Percentiles rank a stretch among this genome's conserved stretches.
Evolutionary conservation across 2,329 filamentous ascomycete species (phyloP).

Genomic region (Rhexocercosporidium sp.): DNA sequence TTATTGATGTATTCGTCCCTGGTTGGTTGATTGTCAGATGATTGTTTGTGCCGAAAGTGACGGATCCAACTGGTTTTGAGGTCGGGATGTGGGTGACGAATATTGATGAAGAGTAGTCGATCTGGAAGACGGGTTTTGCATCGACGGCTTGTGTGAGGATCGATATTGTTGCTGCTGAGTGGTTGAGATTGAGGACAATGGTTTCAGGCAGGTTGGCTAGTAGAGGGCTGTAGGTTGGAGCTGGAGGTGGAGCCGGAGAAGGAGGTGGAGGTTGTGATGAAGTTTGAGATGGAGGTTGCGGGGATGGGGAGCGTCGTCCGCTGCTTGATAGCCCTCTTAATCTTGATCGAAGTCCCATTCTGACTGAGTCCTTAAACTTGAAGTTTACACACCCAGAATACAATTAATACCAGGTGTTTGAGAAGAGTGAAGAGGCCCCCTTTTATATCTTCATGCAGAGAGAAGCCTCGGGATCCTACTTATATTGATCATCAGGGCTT

Average conservation of each 20-base stretch:
- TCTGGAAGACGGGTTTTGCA: neutral
- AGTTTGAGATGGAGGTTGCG: neutral
- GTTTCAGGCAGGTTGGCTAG: neutral
- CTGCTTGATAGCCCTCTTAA: neutral
- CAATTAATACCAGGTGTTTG: neutral
- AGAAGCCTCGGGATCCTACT: neutral
- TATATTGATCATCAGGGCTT: neutral
- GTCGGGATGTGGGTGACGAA: neutral
- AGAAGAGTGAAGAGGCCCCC: too few species aligned
- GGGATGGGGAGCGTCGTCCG: neutral
- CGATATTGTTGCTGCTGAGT: neutral
- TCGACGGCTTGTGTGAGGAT: conserved; percentile 1
- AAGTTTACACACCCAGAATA: neutral
- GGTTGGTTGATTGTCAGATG: neutral
- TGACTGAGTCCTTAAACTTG: neutral
- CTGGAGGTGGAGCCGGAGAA: neutral
- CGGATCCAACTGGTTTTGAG: neutral
- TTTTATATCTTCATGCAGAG: neutral
- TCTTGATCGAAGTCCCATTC: neutral
- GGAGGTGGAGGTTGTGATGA: too few species aligned
- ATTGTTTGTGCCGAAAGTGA: neutral
- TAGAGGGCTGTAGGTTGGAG: neutral
- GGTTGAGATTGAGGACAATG: neutral
- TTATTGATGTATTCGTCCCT: neutral
- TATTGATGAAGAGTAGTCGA: neutral